These are phyloP conservation scores for Rhizopus sp. DNA, from an alignment of 371 early-diverging fungal species.

Conservation along the genomic window DNA sequence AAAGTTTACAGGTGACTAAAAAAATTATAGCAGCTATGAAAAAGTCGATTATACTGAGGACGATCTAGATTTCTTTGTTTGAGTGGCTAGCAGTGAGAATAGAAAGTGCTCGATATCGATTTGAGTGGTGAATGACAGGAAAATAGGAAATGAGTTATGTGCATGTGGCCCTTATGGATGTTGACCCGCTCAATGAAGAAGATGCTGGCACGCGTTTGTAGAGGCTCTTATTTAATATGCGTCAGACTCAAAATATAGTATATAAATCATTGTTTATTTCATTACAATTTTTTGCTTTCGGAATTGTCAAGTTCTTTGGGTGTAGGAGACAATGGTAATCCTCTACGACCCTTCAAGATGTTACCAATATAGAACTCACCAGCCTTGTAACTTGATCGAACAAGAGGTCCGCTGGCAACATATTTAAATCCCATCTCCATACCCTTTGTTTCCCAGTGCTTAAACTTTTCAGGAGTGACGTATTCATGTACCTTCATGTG, in stretches of 20 bases:
- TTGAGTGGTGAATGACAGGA: no score
- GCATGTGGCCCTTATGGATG: no score
- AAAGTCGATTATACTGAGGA: no score
- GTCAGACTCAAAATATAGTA: neutral
- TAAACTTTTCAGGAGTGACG: slow-evolving; percentile 92
- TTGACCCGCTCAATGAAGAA: neutral
- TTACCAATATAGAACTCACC: slow-evolving; percentile 97
- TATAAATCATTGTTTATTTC: neutral
- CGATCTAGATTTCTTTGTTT: no score
- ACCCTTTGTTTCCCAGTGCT: slow-evolving; percentile 85
- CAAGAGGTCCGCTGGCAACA: slow-evolving; percentile 95
- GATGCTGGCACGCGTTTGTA: neutral
- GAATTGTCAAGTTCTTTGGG: neutral
- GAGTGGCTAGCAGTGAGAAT: no score
- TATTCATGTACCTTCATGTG: slow-evolving; percentile 98
- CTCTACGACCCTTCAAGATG: slow-evolving; percentile 66
- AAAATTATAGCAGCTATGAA: no score
- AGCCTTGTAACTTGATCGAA: slow-evolving; percentile 95
- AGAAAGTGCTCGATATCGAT: no score
- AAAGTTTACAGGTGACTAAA: no score
- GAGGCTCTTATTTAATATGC: neutral
- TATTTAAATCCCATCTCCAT: slow-evolving; percentile 92
- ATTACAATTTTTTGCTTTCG: slow-evolving; percentile 1
- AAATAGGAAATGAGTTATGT: no score
- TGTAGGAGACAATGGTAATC: slow-evolving; percentile 26